Conservation (phyloP, 1,284 basidiomycete genomes). For the Cryptococcus sp. region DNA sequence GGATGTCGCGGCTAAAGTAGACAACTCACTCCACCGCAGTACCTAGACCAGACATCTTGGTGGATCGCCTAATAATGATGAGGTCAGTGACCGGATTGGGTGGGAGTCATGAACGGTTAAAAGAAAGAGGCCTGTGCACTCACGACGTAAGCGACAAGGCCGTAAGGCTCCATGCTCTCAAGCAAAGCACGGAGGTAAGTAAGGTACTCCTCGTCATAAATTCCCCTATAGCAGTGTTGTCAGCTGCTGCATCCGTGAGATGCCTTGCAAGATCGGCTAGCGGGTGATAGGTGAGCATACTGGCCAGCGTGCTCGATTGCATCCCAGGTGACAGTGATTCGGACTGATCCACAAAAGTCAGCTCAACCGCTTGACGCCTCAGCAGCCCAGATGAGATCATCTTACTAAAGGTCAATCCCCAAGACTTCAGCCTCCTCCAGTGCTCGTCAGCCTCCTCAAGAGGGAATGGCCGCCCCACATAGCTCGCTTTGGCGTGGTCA, state of each 20-base stretch:
- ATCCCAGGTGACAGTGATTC: conserved; percentile 94
- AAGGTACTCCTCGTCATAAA: conserved; percentile 80
- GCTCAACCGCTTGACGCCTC: conserved; percentile 2
- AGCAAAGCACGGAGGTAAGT: conserved; percentile 72
- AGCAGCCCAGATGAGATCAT: conserved; percentile 9
- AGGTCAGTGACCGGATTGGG: not conserved
- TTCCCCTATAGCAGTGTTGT: conserved; percentile 56
- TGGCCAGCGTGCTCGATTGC: conserved; percentile 86
- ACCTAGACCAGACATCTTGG: conserved; percentile 94
- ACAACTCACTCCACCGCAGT: conserved; percentile 68
- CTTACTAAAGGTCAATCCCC: conserved; percentile 81
- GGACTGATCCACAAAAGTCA: conserved; percentile 54
- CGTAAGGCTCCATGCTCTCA: conserved; percentile 71
- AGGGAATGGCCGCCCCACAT: conserved; percentile 78
- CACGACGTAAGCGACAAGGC: conserved; percentile 75
- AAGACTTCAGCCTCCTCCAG: conserved; percentile 70
- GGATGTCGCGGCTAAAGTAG: conserved; percentile 21
- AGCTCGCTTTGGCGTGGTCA: conserved; percentile 60
- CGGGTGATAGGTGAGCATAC: conserved; percentile 46
- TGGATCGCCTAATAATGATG: conserved; percentile 57
- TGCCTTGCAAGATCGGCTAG: conserved; percentile 48
- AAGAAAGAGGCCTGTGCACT: conserved; percentile 55
- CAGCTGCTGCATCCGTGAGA: not conserved
- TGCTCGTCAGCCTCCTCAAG: conserved; percentile 77
- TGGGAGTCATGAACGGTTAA: not conserved